Percentiles rank a stretch among this genome's conserved stretches.
phyloP scores from a whole-genome alignment of 805 yeast species.

The Isabelozyma pseudorhagii region DNA sequence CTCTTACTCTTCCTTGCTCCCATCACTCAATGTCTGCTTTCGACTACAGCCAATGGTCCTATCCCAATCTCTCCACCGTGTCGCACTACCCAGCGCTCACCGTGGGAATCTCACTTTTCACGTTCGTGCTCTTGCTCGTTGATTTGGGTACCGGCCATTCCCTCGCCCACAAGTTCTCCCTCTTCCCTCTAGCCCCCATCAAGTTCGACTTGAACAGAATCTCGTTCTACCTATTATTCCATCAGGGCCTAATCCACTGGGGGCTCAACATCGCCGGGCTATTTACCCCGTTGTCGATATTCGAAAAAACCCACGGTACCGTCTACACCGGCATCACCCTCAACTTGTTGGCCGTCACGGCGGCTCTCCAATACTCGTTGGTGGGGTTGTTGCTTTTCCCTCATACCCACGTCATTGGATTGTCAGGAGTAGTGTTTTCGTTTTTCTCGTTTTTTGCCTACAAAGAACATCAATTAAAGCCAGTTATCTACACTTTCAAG shows the following conservation, averaged over 20 bases:
- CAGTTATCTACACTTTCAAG: slow-evolving; percentile 32
- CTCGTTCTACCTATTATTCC: slow-evolving; percentile 75
- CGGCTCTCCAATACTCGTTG: slow-evolving; percentile 63
- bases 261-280: slow-evolving; percentile 55
- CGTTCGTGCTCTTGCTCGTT: slow-evolving; percentile 41
- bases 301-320: slow-evolving; percentile 76
- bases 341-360: slow-evolving; percentile 63
- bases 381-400: slow-evolving; percentile 52
- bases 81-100: slow-evolving; percentile 54
- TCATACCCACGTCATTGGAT: slow-evolving; percentile 55
- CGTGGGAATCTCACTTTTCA: slow-evolving; percentile 57
- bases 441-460: slow-evolving; percentile 61
- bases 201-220: slow-evolving; percentile 44
- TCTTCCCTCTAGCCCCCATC: slow-evolving; percentile 56
- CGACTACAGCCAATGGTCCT: background rate
- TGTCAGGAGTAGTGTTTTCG: slow-evolving; percentile 73
- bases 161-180: slow-evolving; percentile 36
- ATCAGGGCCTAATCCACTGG: slow-evolving; percentile 59
- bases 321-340: slow-evolving; percentile 80
- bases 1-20: background rate
- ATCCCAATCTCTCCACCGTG: slow-evolving; percentile 4
- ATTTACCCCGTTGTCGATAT: slow-evolving; percentile 57
- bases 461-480: slow-evolving; percentile 34
- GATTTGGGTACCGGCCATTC: slow-evolving; percentile 23
- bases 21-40: background rate